Evolutionary conservation across 2,329 filamentous ascomycete genomes (phyloP).

Genomic region (Trichoderma harzianum): DNA sequence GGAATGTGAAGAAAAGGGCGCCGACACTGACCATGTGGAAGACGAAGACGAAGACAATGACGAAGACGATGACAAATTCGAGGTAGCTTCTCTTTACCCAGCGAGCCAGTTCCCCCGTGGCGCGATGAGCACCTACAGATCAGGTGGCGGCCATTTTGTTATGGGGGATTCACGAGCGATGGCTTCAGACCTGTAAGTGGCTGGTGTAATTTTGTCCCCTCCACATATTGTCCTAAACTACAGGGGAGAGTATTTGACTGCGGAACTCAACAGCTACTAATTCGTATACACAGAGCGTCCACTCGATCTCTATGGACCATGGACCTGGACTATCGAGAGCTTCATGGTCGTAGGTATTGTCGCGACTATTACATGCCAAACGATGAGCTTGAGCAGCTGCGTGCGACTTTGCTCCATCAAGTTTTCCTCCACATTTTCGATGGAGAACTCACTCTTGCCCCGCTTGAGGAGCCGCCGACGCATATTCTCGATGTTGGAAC

Average conservation of each 20-base stretch:
- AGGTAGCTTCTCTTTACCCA: slow-evolving; percentile 42
- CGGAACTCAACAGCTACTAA: not conserved
- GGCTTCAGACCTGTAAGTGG: slow-evolving; percentile 39
- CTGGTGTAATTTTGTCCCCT: not conserved
- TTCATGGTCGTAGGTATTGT: slow-evolving; percentile 62
- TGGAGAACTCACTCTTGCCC: slow-evolving; percentile 43
- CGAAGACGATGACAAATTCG: slow-evolving; percentile 30
- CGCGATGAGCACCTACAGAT: slow-evolving; percentile 33
- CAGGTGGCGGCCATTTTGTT: slow-evolving; percentile 37
- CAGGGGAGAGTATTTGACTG: not conserved
- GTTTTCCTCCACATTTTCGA: slow-evolving; percentile 54
- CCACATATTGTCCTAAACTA: not conserved
- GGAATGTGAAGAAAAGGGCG: slow-evolving; percentile 28
- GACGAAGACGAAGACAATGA: slow-evolving; percentile 29
- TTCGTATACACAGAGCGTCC: slow-evolving; percentile 32
- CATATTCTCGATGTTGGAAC: slow-evolving; percentile 57
- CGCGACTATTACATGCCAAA: slow-evolving; percentile 64
- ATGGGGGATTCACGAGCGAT: slow-evolving; percentile 25
- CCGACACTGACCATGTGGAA: slow-evolving; percentile 23
- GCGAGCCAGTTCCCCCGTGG: slow-evolving; percentile 38
- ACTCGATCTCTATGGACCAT: slow-evolving; percentile 48
- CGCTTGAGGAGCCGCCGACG: slow-evolving; percentile 35
- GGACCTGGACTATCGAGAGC: slow-evolving; percentile 54
- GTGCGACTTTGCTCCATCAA: slow-evolving; percentile 60
- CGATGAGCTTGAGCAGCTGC: slow-evolving; percentile 62